Conservation (phyloP, 345 rosid genomes). For the Citrus glauca region DNA sequence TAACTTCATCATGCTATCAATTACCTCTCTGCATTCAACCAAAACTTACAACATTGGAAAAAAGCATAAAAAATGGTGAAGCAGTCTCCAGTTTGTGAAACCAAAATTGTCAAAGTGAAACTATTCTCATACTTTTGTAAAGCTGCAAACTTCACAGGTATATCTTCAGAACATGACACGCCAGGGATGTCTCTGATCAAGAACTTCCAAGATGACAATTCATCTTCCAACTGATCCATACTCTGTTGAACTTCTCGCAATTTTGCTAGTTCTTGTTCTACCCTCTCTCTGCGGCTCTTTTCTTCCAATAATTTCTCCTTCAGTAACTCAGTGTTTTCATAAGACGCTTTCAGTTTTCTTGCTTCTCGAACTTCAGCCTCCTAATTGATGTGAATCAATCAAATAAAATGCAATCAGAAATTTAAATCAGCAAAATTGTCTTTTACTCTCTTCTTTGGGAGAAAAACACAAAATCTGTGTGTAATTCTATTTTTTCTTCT, state of each 20-base stretch:
- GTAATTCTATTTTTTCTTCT: no score
- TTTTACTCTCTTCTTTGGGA: no score
- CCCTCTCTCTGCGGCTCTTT: constrained; percentile 67
- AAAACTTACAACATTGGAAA: constrained; percentile 8
- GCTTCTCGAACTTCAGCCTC: constrained; percentile 90
- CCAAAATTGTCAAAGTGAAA: constrained; percentile 2
- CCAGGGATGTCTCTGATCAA: constrained; percentile 66
- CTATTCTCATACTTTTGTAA: constrained; percentile 64
- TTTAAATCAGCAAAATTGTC: background rate
- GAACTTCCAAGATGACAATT: constrained; percentile 76
- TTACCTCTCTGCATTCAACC: constrained; percentile 60
- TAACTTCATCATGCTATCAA: constrained; percentile 63
- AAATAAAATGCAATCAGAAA: constrained; percentile 8
- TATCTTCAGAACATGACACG: constrained; percentile 68
- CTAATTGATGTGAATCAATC: constrained; percentile 32
- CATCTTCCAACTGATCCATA: constrained; percentile 61
- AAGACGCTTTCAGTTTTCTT: constrained; percentile 66
- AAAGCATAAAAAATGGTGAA: background rate
- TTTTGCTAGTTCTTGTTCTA: constrained; percentile 60
- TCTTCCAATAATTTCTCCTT: constrained; percentile 84
- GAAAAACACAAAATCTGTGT: no score
- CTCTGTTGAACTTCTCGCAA: constrained; percentile 50
- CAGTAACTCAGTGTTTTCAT: constrained; percentile 60
- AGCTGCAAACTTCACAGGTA: constrained; percentile 56
- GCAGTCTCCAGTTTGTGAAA: background rate